Percentiles rank a stretch among this genome's conserved stretches.
Conservation (phyloP, 805 yeast genomes). For the Hanseniaspora pseudoguilliermondii region DNA sequence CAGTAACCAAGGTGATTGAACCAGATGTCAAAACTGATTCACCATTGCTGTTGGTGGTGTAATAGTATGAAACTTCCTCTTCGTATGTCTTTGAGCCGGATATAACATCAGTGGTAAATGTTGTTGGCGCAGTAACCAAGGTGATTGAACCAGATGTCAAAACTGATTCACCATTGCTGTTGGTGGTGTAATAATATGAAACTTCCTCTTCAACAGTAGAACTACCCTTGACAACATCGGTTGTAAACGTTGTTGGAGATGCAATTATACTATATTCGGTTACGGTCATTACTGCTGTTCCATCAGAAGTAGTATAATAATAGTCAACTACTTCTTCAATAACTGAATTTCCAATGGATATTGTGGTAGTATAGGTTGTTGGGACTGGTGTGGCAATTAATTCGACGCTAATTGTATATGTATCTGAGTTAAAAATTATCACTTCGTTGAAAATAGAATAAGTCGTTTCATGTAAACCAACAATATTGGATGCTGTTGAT, state of each 20-base stretch:
- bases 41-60: neutral
- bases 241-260: neutral
- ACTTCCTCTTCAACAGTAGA: neutral
- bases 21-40: constrained; percentile 21
- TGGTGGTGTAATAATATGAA: neutral
- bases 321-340: neutral
- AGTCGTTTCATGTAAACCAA: neutral
- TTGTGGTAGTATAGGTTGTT: neutral
- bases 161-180: neutral
- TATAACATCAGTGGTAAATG: neutral
- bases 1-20: neutral
- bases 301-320: neutral
- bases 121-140: neutral
- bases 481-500: neutral
- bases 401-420: neutral
- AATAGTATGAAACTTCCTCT: neutral
- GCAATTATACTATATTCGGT: neutral
- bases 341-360: neutral
- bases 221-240: neutral
- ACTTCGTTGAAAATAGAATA: neutral
- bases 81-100: neutral
- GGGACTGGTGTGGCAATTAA: neutral
- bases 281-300: neutral
- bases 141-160: neutral
- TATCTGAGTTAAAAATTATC: neutral